These are phyloP conservation scores for Prinsepia uniflora DNA, from an alignment of 306 rosid species.

Conservation along the genomic window DNA sequence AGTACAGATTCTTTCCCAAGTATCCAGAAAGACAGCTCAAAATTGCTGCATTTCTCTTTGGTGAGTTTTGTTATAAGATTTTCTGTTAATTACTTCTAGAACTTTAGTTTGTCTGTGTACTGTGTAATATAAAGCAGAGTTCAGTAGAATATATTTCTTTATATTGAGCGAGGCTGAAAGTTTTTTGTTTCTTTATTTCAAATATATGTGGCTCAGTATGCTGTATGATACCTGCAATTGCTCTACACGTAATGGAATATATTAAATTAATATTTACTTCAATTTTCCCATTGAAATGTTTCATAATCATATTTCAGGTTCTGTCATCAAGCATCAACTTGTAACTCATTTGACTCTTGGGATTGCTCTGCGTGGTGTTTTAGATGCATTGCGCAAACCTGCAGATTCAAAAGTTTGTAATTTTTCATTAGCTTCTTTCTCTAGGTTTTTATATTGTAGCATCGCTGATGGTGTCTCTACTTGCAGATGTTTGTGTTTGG, in stretches of 20 bases:
- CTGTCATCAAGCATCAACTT: constrained; percentile 88
- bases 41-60: constrained; percentile 91
- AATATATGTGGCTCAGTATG: not conserved
- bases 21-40: constrained; percentile 94
- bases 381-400: constrained; percentile 98
- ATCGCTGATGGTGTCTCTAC: constrained; percentile 24
- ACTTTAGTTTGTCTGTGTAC: not conserved
- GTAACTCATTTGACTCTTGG: constrained; percentile 93
- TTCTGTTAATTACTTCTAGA: not conserved
- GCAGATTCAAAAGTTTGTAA: constrained; percentile 88
- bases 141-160: not conserved
- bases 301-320: constrained; percentile 46
- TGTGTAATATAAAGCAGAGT: not conserved
- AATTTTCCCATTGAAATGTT: not conserved
- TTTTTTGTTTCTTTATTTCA: not conserved
- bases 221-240: not conserved
- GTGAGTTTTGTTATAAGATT: constrained; percentile 46
- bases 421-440: constrained; percentile 7
- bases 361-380: constrained; percentile 89
- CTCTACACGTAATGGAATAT: not conserved
- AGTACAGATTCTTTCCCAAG: constrained; percentile 88
- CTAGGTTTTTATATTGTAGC: constrained; percentile 14
- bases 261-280: constrained; percentile 7
- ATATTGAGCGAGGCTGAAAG: not conserved
- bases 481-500: constrained; percentile 97